Percentiles rank a stretch among this genome's conserved stretches.
phyloP scores from a whole-genome alignment of 1,284 basidiomycete genomes.

The Tilletia setariae region DNA sequence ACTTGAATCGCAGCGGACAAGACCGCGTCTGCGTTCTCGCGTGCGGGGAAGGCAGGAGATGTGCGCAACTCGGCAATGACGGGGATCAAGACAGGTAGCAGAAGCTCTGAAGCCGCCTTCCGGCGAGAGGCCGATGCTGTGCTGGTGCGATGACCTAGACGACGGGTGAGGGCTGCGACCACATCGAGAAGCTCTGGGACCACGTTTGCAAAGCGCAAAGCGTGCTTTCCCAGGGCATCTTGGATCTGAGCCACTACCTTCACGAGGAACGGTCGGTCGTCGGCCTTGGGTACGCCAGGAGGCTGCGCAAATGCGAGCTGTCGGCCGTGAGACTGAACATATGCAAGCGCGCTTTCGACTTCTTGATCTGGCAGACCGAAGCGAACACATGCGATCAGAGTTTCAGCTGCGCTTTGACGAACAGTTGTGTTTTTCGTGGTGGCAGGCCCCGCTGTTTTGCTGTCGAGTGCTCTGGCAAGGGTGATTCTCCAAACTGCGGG shows the following conservation, averaged over 20 bases:
- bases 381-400: slow-evolving; percentile 23
- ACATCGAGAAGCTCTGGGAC: slow-evolving; percentile 44
- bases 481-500: not conserved
- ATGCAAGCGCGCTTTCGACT: slow-evolving; percentile 31
- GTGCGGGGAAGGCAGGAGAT: slow-evolving; percentile 81
- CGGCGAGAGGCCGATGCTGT: slow-evolving; percentile 7
- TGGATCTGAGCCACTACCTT: slow-evolving; percentile 37
- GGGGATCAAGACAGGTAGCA: slow-evolving; percentile 71
- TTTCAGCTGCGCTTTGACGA: slow-evolving; percentile 9
- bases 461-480: not conserved
- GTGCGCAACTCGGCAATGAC: slow-evolving; percentile 73
- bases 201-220: slow-evolving; percentile 44
- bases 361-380: slow-evolving; percentile 48
- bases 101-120: slow-evolving; percentile 61
- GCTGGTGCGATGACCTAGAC: slow-evolving; percentile 36
- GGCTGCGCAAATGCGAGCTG: not conserved
- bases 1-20: slow-evolving; percentile 78
- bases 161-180: slow-evolving; percentile 40
- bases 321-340: slow-evolving; percentile 20
- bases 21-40: slow-evolving; percentile 78
- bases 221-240: slow-evolving; percentile 46
- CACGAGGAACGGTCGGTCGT: slow-evolving; percentile 28
- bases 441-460: slow-evolving; percentile 2
- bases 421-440: not conserved
- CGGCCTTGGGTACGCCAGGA: slow-evolving; percentile 23